Base-by-base conservation (phyloP, 495 filamentous ascomycete genomes). In the Tuber calosporum region DNA sequence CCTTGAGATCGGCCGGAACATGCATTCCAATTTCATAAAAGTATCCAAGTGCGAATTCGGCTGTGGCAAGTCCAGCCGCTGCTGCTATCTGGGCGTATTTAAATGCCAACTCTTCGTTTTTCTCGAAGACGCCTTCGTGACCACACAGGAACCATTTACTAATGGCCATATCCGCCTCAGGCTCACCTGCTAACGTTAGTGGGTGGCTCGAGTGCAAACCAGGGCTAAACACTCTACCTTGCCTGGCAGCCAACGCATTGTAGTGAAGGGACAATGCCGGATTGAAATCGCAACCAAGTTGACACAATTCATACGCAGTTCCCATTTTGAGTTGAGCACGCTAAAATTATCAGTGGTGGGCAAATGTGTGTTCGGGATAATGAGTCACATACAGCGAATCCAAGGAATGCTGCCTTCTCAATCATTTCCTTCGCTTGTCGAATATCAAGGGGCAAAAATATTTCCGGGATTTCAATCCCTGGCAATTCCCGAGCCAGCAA, bases 81-180 rank as follows among this genome's bases (percentile, higher is more conserved):
- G 95, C 94, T 6, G 95, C 95, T 67, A 93, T 87, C 72, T 93
- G 88, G 37, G 96, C 96, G 81, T 97, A 97, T 38, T 87, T 90
- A 81, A 92, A 99, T 7, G 95, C 96, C 15, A 98, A 84, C 76
- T 92, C 90, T 83, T 99, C 96, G 79, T 97, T 97, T 85, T 97
- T 98, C 58, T 92, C 88, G 81, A 99, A 97, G 8, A 93, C 86
- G 37, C 89, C 89, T 81, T 98, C 94, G 76, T 93, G 92, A 11
- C 95, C 95, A 80, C 95, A 97, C 38, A 99, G 86, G 83, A 98
- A 98, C 95, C 95, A 99, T 83, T 97, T 96, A 81, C 94, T 97
- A 74, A 99, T 94, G 37, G 93, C 93, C 87, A 99, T 93, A 70
- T 97, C 92, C 0, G 94, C 95, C 79, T 98, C 95, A 0, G 92